These are phyloP conservation scores for Henningerozyma blattae DNA, from an alignment of 805 yeast genomes.

Conservation along the genomic window DNA sequence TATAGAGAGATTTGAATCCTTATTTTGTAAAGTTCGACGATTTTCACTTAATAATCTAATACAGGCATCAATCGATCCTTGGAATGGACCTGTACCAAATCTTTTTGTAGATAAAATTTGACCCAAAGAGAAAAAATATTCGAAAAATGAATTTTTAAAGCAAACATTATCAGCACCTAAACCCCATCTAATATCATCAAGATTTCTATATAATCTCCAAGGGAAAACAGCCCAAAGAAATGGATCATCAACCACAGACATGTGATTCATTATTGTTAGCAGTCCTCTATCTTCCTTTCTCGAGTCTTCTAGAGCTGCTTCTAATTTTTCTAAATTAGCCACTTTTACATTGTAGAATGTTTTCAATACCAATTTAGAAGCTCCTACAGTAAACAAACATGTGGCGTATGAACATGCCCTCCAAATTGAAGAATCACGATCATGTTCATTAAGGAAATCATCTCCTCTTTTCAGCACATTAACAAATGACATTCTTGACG, in stretches of 20 bases:
- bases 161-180: constrained; percentile 89
- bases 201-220: constrained; percentile 44
- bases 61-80: constrained; percentile 79
- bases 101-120: constrained; percentile 79
- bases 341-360: constrained; percentile 53
- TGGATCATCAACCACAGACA: constrained; percentile 89
- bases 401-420: constrained; percentile 55
- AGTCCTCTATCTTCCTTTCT: constrained; percentile 60
- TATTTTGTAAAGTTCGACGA: background rate
- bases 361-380: constrained; percentile 49
- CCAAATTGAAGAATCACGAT: constrained; percentile 52
- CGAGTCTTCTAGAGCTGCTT: constrained; percentile 50
- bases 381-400: constrained; percentile 50
- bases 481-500: constrained; percentile 45
- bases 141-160: constrained; percentile 41
- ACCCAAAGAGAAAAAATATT: constrained; percentile 71
- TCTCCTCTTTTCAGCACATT: constrained; percentile 65
- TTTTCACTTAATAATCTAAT: constrained; percentile 48
- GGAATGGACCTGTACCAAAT: constrained; percentile 90
- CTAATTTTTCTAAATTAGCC: constrained; percentile 50
- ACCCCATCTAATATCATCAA: constrained; percentile 80
- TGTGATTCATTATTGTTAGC: constrained; percentile 83
- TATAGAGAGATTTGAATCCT: background rate
- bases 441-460: constrained; percentile 51
- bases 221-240: constrained; percentile 81